A percentile compares a stretch with the other conserved stretches of the same genome.
These are phyloP conservation scores for Vitis cinerea DNA, from an alignment of 164 flowering plant genomes.

Conservation along the genomic window DNA sequence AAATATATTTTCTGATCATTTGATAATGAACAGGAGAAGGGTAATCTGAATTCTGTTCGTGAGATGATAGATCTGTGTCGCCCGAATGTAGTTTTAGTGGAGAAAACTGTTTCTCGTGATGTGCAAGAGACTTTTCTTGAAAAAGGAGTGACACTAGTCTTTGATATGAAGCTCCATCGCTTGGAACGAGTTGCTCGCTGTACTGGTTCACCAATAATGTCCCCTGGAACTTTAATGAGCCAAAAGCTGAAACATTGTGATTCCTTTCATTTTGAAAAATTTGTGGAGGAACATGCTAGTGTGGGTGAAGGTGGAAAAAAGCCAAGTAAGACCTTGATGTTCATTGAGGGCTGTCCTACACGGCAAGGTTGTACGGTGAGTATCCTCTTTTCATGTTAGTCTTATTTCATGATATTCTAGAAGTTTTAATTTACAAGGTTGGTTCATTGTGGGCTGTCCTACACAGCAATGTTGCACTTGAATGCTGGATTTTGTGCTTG, in stretches of 20 bases:
- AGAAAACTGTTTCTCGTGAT: slow-evolving; percentile 82
- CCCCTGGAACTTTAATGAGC: slow-evolving; percentile 42
- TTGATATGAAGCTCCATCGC: slow-evolving; percentile 94
- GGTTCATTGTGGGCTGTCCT: neutral
- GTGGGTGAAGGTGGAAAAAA: slow-evolving; percentile 63
- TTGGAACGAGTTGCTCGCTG: slow-evolving; percentile 80
- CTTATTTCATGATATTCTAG: no score
- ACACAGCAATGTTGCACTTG: neutral
- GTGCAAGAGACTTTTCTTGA: slow-evolving; percentile 69
- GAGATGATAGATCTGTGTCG: slow-evolving; percentile 65
- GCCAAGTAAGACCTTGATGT: slow-evolving; percentile 81
- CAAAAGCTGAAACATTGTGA: slow-evolving; percentile 78
- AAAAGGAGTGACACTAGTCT: slow-evolving; percentile 79
- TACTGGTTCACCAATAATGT: slow-evolving; percentile 75
- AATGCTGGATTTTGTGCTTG: neutral
- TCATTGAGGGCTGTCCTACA: slow-evolving; percentile 83
- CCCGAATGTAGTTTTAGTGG: slow-evolving; percentile 88
- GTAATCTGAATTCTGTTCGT: slow-evolving; percentile 40
- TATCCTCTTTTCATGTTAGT: neutral
- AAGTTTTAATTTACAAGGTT: neutral
- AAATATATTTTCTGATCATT: slow-evolving; percentile 16
- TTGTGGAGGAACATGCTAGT: slow-evolving; percentile 64
- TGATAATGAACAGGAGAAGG: slow-evolving; percentile 50
- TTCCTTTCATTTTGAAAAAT: slow-evolving; percentile 65
- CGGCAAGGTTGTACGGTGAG: slow-evolving; percentile 90